Base-by-base conservation (phyloP, 768 basidiomycete species). In the Naematelia encephala region DNA sequence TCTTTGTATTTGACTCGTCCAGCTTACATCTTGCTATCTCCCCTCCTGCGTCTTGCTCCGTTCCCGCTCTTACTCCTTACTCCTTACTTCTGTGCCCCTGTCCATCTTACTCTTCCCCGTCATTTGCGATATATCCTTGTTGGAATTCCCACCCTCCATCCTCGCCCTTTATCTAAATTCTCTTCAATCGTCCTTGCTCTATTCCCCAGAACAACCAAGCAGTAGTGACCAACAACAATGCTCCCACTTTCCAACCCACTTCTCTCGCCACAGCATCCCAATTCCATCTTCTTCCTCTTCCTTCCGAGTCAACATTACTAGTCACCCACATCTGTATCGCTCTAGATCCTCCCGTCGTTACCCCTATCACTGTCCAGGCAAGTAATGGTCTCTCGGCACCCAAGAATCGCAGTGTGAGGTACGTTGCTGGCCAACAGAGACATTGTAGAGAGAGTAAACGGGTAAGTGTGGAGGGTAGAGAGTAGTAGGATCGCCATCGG, bases 341-440 rank as follows among this genome's bases (percentile, higher is more conserved):
- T 5, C 77, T 67, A 3, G 69, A 75, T 55, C 87, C 80, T 70
- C 87, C 89, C 0, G 94, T 96, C 47, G 89, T 90, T 12, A 87
- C 91, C 0, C 87, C 92, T 49, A 97, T 88, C 11, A 87, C 83
- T 2, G 90, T 87, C 94, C 94, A 98, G 51, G 85, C 87, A 3
- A 88, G 79, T n/a, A 90, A 85, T 0, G 91, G 90, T 8, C 91
- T 83, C 29, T 80, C 80, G 16, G 82, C 82, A 27, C 86, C 85
- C 46, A 97, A 81, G 51, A 91, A 78, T 54, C 81, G 83, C 28
- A 94, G 84, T 1, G 90, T 93, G 39, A 90, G 77, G 64, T 90
- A 88, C 3, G 92, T 96, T 2, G 90, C 87, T 1, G 91, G 90
- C 92, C 92, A 97, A 78, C 93, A 97, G 59, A 98, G 92, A 16